These are phyloP conservation scores for Camelina hispida DNA, from an alignment of 345 rosid species.

Conservation along the genomic window DNA sequence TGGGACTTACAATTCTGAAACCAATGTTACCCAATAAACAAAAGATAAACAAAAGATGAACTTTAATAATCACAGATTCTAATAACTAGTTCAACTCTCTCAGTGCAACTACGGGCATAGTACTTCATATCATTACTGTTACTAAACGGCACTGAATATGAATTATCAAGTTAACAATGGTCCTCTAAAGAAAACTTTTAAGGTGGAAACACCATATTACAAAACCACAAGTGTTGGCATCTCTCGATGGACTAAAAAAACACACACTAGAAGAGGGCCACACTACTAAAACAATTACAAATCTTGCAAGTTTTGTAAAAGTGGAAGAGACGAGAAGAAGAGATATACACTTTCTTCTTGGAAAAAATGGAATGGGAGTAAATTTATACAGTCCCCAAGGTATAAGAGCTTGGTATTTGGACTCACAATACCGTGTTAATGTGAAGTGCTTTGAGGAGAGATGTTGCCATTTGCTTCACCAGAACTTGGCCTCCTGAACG, in stretches of 20 bases:
- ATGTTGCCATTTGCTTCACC: constrained; percentile 98
- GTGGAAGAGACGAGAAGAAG: neutral
- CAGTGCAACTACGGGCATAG: neutral
- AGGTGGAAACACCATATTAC: neutral
- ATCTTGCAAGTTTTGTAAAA: neutral
- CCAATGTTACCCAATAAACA: neutral
- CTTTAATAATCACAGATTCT: neutral
- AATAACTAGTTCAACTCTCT: no score
- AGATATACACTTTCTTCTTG: constrained; percentile 19
- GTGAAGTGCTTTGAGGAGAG: constrained; percentile 93
- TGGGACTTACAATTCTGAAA: neutral
- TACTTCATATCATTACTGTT: no score
- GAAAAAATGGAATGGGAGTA: constrained; percentile 24
- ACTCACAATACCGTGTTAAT: constrained; percentile 83
- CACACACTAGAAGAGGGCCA: constrained; percentile 18
- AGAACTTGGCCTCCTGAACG: constrained; percentile 95
- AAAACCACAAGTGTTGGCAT: constrained; percentile 12
- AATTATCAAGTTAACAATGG: neutral
- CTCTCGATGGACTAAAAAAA: constrained; percentile 15
- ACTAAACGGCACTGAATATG: no score
- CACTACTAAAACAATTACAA: constrained; percentile 37
- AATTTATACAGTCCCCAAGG: constrained; percentile 10
- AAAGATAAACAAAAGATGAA: neutral
- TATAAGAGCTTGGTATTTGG: neutral
- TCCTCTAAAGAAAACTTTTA: neutral